phyloP scores from a whole-genome alignment of 352 stramenopile genomes.

The Phytophthora hibernalis region DNA sequence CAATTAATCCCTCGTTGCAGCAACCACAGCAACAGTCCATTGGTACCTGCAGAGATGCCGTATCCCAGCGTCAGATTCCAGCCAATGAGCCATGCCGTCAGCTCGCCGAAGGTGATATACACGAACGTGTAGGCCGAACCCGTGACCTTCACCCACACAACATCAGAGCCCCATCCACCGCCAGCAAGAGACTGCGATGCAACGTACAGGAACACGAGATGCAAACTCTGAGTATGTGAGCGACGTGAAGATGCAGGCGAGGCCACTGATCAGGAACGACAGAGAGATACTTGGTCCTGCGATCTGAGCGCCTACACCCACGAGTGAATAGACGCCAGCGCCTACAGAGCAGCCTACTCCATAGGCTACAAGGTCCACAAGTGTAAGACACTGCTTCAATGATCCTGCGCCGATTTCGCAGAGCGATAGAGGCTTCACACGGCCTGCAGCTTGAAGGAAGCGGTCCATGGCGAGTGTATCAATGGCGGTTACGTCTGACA shows the following conservation, averaged over 20 bases:
- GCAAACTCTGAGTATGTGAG: constrained; percentile 93
- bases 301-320: constrained; percentile 86
- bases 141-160: constrained; percentile 62
- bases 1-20: neutral
- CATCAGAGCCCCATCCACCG: constrained; percentile 10
- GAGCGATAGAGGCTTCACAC: constrained; percentile 75
- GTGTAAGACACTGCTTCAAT: constrained; percentile 75
- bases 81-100: constrained; percentile 91
- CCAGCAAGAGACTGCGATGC: neutral
- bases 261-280: constrained; percentile 89
- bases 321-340: constrained; percentile 93
- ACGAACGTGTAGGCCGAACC: constrained; percentile 93
- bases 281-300: constrained; percentile 90
- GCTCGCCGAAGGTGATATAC: constrained; percentile 87
- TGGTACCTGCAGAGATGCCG: constrained; percentile 85
- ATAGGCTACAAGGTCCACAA: constrained; percentile 87
- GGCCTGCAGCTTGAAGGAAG: constrained; percentile 63
- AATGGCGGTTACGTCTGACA: neutral
- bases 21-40: neutral
- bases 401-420: constrained; percentile 46
- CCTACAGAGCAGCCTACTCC: constrained; percentile 92
- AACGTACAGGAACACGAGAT: constrained; percentile 77
- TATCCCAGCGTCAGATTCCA: constrained; percentile 95
- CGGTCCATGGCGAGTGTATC: constrained; percentile 40
- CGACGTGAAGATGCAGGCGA: constrained; percentile 92